Conservation (phyloP, 257 asterid genomes). For the Craterostigma plantagineum region DNA sequence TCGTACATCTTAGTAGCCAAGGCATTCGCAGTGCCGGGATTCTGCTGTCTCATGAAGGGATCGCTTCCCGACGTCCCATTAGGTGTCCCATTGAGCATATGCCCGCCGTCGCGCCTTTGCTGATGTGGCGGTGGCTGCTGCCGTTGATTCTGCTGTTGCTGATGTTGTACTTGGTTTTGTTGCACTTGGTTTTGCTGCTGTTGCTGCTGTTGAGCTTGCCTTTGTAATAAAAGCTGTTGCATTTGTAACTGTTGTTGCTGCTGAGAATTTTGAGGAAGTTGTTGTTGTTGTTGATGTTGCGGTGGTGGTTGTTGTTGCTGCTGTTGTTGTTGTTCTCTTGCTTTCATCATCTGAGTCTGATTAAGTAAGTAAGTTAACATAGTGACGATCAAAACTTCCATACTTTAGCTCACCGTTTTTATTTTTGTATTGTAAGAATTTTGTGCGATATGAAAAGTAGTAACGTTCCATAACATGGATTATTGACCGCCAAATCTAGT, state of each 20-base stretch:
- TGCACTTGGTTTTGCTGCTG: slow-evolving; percentile 75
- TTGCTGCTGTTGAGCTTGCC: slow-evolving; percentile 69
- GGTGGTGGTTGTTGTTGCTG: slow-evolving; percentile 40
- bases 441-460: too few relatives aligned
- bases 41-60: slow-evolving; percentile 68
- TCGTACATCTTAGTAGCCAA: slow-evolving; percentile 87
- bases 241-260: slow-evolving; percentile 53
- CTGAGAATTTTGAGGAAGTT: slow-evolving; percentile 66
- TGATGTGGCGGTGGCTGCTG: slow-evolving; percentile 40
- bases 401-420: too few relatives aligned
- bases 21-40: slow-evolving; percentile 76
- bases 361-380: background rate
- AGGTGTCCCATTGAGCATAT: slow-evolving; percentile 52
- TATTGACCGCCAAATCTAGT: too few relatives aligned
- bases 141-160: slow-evolving; percentile 43
- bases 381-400: too few relatives aligned
- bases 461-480: too few relatives aligned
- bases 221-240: slow-evolving; percentile 55
- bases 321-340: slow-evolving; percentile 97
- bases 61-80: slow-evolving; percentile 84
- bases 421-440: too few relatives aligned
- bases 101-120: slow-evolving; percentile 63
- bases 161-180: slow-evolving; percentile 74
- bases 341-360: slow-evolving; percentile 87
- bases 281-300: slow-evolving; percentile 41